phyloP scores from a whole-genome alignment of 345 rosid species.

The Melaleuca alternifolia region DNA sequence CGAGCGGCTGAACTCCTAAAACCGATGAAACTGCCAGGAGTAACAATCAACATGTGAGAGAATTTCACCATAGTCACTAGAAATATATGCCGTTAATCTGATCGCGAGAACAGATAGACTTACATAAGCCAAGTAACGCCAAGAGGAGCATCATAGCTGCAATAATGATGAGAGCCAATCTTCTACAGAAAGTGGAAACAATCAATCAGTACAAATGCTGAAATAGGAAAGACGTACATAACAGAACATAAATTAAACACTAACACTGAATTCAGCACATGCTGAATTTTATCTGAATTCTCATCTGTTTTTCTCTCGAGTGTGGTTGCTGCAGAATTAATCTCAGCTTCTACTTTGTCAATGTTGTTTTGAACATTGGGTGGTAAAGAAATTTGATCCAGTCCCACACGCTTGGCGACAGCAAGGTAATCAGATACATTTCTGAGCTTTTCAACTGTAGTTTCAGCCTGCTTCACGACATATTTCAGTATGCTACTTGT shows the following conservation, averaged over 20 bases:
- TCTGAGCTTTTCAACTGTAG: conserved; percentile 14
- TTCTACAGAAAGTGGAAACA: conserved; percentile 7
- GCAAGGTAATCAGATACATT: conserved; percentile 20
- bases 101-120: neutral
- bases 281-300: conserved; percentile 17
- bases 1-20: conserved; percentile 22
- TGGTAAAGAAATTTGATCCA: conserved; percentile 13
- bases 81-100: neutral
- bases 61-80: neutral
- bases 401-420: conserved; percentile 14
- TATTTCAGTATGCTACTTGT: conserved; percentile 19
- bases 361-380: conserved; percentile 9
- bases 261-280: conserved; percentile 17
- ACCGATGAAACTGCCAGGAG: conserved; percentile 20
- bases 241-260: neutral
- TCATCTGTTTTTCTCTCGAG: conserved; percentile 13
- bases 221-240: neutral
- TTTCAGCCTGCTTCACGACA: conserved; percentile 30
- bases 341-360: conserved; percentile 7
- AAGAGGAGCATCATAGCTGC: conserved; percentile 32
- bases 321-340: conserved; percentile 16
- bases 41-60: neutral
- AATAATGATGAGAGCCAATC: conserved; percentile 21
- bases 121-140: conserved; percentile 36
- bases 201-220: neutral